These are phyloP conservation scores for Malus sylvestris DNA, from an alignment of 306 rosid genomes.

Conservation along the genomic window DNA sequence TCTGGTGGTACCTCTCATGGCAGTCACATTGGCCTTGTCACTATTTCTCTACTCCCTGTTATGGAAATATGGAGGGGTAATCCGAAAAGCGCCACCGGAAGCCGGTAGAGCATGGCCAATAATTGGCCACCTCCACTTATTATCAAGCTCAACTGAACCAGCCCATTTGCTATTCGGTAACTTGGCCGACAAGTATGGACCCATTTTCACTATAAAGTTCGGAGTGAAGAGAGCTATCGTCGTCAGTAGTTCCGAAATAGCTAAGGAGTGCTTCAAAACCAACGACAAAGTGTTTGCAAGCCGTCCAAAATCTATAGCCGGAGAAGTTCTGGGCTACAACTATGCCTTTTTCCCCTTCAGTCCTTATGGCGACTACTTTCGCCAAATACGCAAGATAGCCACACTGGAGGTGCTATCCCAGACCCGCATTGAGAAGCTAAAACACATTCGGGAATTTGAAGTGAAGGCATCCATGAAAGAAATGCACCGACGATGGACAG, in stretches of 20 bases:
- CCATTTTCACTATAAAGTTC: constrained; percentile 11
- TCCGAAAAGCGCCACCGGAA: constrained; percentile 1
- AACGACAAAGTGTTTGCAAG: constrained; percentile 12
- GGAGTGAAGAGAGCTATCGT: constrained; percentile 7
- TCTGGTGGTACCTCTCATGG: not conserved
- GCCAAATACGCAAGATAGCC: constrained; percentile 9
- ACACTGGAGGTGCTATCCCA: constrained; percentile 8
- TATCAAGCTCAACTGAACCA: constrained; percentile 5
- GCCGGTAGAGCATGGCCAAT: constrained; percentile 6
- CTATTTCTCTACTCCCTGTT: not conserved
- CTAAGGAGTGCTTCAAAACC: constrained; percentile 14
- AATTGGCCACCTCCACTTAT: constrained; percentile 20
- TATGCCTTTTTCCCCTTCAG: constrained; percentile 16
- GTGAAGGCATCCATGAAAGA: not conserved
- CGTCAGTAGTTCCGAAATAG: constrained; percentile 8
- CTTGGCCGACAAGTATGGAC: constrained; percentile 21
- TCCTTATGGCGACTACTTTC: constrained; percentile 11
- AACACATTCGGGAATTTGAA: constrained; percentile 1
- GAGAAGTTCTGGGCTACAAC: constrained; percentile 5
- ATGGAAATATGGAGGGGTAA: not conserved
- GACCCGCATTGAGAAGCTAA: constrained; percentile 4
- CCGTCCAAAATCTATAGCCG: not conserved
- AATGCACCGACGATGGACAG: not conserved
- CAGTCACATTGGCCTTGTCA: not conserved
- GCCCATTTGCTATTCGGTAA: not conserved